Conservation (phyloP, 208 protist species). For the Leishmania martiniquensis region DNA sequence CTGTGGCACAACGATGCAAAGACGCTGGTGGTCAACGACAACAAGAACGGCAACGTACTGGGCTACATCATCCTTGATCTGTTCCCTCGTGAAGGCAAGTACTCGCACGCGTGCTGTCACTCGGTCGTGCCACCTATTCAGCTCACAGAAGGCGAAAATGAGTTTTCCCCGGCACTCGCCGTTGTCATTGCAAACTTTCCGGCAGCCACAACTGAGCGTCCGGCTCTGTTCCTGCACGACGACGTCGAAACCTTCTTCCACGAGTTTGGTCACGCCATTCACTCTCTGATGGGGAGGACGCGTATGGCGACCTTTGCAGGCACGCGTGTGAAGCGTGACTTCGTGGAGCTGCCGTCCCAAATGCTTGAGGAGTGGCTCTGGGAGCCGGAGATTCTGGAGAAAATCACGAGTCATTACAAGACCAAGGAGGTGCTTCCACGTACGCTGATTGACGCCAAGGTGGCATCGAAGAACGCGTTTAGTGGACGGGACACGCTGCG, state of each 20-base stretch:
- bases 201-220: conserved; percentile 61
- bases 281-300: conserved; percentile 76
- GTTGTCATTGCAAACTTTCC: conserved; percentile 89
- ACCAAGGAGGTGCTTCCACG: conserved; percentile 70
- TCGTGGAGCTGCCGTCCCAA: conserved; percentile 91
- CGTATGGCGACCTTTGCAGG: conserved; percentile 81
- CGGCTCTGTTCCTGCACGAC: conserved; percentile 75
- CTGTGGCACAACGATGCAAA: conserved; percentile 74
- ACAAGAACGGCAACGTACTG: conserved; percentile 52
- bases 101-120: conserved; percentile 82
- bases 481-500: conserved; percentile 68
- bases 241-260: conserved; percentile 92
- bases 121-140: conserved; percentile 75
- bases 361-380: conserved; percentile 93
- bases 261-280: conserved; percentile 91
- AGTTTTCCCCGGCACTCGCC: conserved; percentile 73
- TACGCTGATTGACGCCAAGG: conserved; percentile 74
- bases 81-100: conserved; percentile 89
- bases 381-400: conserved; percentile 78
- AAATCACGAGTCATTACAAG: conserved; percentile 85
- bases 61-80: conserved; percentile 86
- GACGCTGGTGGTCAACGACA: conserved; percentile 77
- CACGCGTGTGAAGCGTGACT: conserved; percentile 83
- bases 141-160: conserved; percentile 39
- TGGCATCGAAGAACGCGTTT: conserved; percentile 82